A percentile compares a stretch with the other conserved stretches of the same genome.
Conservation (phyloP, 2,329 filamentous ascomycete species). For the Cordyceps tenuipes region DNA sequence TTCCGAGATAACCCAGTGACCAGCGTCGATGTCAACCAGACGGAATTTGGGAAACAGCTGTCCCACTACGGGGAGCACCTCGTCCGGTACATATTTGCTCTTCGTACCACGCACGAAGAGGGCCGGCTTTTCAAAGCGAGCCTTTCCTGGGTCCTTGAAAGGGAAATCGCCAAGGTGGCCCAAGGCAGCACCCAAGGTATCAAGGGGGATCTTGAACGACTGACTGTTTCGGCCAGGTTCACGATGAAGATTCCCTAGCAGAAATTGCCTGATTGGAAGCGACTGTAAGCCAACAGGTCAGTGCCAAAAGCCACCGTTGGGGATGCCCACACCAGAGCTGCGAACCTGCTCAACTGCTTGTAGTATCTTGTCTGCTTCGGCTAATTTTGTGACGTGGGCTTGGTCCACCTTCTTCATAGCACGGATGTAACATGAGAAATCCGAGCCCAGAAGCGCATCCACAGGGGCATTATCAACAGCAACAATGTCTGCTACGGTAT, state of each 20-base stretch:
- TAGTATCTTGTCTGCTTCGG: constrained; percentile 74
- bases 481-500: constrained; percentile 61
- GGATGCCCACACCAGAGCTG: not conserved
- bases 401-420: constrained; percentile 79
- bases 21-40: constrained; percentile 65
- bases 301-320: not conserved
- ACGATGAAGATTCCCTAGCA: constrained; percentile 75
- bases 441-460: constrained; percentile 63
- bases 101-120: constrained; percentile 72
- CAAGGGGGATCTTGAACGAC: constrained; percentile 73
- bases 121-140: constrained; percentile 66
- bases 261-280: constrained; percentile 76
- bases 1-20: constrained; percentile 88
- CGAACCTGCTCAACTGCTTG: constrained; percentile 60
- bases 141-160: constrained; percentile 61
- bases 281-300: constrained; percentile 33
- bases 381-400: constrained; percentile 56
- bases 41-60: constrained; percentile 74
- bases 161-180: constrained; percentile 82
- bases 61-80: constrained; percentile 69
- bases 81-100: constrained; percentile 74
- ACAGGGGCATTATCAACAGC: constrained; percentile 89
- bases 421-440: constrained; percentile 72
- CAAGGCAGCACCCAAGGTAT: constrained; percentile 58
- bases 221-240: constrained; percentile 42